Conservation (phyloP, 2,329 filamentous ascomycete species). For the Cryphonectria japonica region DNA sequence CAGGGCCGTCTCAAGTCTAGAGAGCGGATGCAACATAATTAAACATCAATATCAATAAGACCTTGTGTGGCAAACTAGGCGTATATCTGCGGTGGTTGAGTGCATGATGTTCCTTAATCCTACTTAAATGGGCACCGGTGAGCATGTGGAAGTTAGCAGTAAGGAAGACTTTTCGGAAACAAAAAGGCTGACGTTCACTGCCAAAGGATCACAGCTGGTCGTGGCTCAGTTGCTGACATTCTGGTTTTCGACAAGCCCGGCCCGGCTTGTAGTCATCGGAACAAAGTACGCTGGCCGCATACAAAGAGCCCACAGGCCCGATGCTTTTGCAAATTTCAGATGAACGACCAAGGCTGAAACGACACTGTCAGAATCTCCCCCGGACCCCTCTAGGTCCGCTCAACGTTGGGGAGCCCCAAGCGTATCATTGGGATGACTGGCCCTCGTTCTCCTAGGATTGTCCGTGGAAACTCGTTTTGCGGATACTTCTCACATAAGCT, state of each 20-base stretch:
- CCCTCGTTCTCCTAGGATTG: neutral
- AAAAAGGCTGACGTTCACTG: neutral
- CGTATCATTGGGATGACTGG: neutral
- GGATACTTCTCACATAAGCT: slow-evolving; percentile 12
- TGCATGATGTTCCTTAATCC: neutral
- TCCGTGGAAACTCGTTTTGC: neutral
- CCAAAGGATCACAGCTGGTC: neutral
- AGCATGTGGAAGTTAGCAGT: neutral
- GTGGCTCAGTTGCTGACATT: neutral
- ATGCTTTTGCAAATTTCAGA: neutral
- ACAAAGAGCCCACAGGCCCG: neutral
- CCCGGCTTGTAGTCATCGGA: neutral
- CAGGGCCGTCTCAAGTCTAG: too few species aligned
- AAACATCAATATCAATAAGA: too few species aligned
- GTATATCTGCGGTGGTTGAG: neutral
- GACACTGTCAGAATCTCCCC: neutral
- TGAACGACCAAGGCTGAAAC: slow-evolving; percentile 1
- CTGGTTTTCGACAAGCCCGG: neutral
- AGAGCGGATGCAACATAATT: too few species aligned
- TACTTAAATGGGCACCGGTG: neutral
- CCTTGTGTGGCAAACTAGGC: too few species aligned
- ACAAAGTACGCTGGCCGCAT: neutral
- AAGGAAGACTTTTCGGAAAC: neutral
- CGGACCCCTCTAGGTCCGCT: neutral
- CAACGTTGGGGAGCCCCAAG: neutral